phyloP scores from a whole-genome alignment of 257 asterid species.

The Capsicum rhomboideum region DNA sequence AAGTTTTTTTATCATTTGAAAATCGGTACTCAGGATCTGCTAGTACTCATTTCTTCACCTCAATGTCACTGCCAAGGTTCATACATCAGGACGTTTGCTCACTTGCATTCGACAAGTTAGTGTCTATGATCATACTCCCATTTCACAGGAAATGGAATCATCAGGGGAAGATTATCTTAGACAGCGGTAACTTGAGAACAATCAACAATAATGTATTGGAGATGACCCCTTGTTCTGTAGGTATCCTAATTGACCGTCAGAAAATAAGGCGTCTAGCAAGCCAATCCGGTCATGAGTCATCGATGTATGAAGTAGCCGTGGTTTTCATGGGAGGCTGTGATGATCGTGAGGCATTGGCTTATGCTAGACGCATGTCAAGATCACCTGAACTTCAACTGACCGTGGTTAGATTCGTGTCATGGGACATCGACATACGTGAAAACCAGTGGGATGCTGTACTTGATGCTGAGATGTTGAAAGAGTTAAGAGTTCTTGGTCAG shows the following conservation, averaged over 20 bases:
- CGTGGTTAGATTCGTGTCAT: conserved; percentile 52
- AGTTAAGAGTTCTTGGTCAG: conserved; percentile 44
- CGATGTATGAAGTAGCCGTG: conserved; percentile 37
- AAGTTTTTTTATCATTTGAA: conserved; percentile 8
- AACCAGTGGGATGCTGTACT: conserved; percentile 85
- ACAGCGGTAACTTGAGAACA: conserved; percentile 36
- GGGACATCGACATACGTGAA: conserved; percentile 42
- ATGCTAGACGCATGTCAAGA: conserved; percentile 54
- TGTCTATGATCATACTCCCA: conserved; percentile 32
- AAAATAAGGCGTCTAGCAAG: conserved; percentile 26
- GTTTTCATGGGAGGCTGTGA: conserved; percentile 81
- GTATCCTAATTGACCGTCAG: conserved; percentile 70
- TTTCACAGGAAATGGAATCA: conserved; percentile 34
- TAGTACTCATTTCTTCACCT: conserved; percentile 20
- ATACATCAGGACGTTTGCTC: conserved; percentile 39
- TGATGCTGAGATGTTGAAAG: conserved; percentile 72
- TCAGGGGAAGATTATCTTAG: conserved; percentile 21
- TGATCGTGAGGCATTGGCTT: conserved; percentile 75
- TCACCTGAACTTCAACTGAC: conserved; percentile 46
- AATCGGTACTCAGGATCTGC: conserved; percentile 16
- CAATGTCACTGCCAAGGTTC: conserved; percentile 26
- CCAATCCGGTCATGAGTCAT: background rate
- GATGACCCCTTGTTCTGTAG: conserved; percentile 78
- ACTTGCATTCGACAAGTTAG: conserved; percentile 28
- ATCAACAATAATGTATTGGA: conserved; percentile 58